Evolutionary conservation across 208 protist species (phyloP).

Genomic region (Acanthamoeba sp.): DNA sequence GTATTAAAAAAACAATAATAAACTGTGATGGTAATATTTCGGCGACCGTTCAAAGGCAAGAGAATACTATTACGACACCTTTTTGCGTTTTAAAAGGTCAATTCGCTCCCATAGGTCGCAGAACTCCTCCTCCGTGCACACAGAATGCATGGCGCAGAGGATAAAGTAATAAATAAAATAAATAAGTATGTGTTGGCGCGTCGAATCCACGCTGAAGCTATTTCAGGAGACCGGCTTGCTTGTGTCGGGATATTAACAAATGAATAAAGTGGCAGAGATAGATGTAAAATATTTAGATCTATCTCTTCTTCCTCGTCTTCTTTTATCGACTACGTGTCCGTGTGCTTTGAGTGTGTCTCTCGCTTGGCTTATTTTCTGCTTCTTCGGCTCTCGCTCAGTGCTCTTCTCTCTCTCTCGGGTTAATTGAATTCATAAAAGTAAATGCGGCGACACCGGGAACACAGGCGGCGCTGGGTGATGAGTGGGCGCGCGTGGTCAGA

Average conservation of each 20-base stretch:
- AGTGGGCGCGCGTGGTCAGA: no score
- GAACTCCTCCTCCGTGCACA: slow-evolving; percentile 29
- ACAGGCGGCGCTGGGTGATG: no score
- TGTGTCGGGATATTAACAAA: neutral
- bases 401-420: no score
- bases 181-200: neutral
- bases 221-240: neutral
- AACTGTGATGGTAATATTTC: no score
- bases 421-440: no score
- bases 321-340: no score
- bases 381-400: no score
- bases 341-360: no score
- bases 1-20: no score
- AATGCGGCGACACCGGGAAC: no score
- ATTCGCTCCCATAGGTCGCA: slow-evolving; percentile 5
- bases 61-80: neutral
- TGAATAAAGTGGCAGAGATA: neutral
- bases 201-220: neutral
- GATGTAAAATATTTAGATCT: slow-evolving; percentile 25
- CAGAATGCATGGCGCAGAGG: neutral
- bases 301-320: neutral
- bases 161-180: slow-evolving; percentile 18
- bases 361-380: no score
- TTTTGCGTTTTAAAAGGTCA: neutral
- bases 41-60: neutral